Base-by-base conservation (phyloP, 441 rosid species). In the Adansonia madagascariensis region DNA sequence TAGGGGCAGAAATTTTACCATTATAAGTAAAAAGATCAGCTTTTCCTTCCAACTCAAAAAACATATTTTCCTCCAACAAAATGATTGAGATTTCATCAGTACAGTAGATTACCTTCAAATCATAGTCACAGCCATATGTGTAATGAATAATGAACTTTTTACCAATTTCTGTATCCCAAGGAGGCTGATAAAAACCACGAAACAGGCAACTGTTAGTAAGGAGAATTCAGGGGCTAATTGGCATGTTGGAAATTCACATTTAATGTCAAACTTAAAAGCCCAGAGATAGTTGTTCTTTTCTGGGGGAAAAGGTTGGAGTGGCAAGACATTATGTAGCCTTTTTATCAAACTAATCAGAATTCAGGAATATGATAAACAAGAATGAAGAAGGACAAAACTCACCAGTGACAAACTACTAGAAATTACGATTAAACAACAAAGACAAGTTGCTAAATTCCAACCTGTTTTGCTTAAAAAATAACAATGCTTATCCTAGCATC, bases 61-160 rank as follows among this genome's bases (percentile, higher is more conserved):
- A 14, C 64, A 59, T 61, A 63, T 17, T 8, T 65, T 53, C 10
- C 44, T 67, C 8, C 15, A 53, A 59, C 44, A 12, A 35, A 35
- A 71, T 6, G 20, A 44, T 12, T 18, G 73, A 70, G 52, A 47
- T 31, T 56, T 68, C n/a, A 35, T 68, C n/a, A 35, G 63, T 47
- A 67, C 31, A 61, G 69, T 1, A 63, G 18, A 39, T 80, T 87
- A 96, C 99, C 98, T 96, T 84, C 98, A 91, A 75, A 77, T 89
- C 89, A 75, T 80, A 94, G 86, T 94, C 98, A 75, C 98, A 96
- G 77, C 99, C 99, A 43, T 94, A 96, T 27, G 95, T 96, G 83
- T 89, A 96, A 82, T 94, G 99, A 74, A 94, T 92, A 78, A 94
- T 92, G 89, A 84, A 91, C 89, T 91, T 94, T 75, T 87, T 80